Percentiles rank a stretch among this genome's conserved stretches.
phyloP scores from a whole-genome alignment of 1,284 basidiomycete species.

The Chalciporus sp. region DNA sequence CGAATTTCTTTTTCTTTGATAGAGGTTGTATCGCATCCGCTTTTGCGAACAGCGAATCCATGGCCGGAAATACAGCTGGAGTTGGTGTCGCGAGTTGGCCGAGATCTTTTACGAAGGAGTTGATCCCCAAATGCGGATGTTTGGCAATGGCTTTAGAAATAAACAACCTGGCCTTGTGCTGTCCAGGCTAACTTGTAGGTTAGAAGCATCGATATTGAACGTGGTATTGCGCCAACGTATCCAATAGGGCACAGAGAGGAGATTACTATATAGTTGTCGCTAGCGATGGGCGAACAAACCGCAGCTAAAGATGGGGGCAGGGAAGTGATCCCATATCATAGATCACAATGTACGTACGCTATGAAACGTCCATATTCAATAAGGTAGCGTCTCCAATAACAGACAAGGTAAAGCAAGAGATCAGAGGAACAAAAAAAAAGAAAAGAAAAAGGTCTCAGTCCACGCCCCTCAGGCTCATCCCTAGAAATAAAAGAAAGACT shows the following conservation, averaged over 20 bases:
- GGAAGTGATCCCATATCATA: background rate
- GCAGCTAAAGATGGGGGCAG: background rate
- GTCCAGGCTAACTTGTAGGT: no score
- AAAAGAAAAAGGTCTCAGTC: conserved; percentile 5
- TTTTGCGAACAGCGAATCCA: conserved; percentile 75
- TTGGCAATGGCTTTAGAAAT: conserved; percentile 17
- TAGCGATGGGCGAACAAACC: background rate
- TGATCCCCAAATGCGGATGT: conserved; percentile 5
- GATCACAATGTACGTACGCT: conserved; percentile 9
- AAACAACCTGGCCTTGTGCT: conserved; percentile 9
- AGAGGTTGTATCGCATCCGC: conserved; percentile 61
- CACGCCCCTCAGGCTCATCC: background rate
- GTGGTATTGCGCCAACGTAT: no score
- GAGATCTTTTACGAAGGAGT: background rate
- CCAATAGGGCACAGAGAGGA: no score
- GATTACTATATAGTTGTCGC: no score
- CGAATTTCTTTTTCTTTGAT: conserved; percentile 42
- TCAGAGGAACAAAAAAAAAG: background rate
- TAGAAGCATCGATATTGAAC: no score
- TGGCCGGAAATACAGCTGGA: conserved; percentile 24
- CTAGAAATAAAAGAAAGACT: background rate
- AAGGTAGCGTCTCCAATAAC: conserved; percentile 3
- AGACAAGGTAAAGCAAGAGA: background rate
- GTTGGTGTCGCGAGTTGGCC: background rate
- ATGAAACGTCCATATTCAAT: conserved; percentile 11